Conservation (phyloP, 2,329 filamentous ascomycete genomes). For the Talaromyces piceae region DNA sequence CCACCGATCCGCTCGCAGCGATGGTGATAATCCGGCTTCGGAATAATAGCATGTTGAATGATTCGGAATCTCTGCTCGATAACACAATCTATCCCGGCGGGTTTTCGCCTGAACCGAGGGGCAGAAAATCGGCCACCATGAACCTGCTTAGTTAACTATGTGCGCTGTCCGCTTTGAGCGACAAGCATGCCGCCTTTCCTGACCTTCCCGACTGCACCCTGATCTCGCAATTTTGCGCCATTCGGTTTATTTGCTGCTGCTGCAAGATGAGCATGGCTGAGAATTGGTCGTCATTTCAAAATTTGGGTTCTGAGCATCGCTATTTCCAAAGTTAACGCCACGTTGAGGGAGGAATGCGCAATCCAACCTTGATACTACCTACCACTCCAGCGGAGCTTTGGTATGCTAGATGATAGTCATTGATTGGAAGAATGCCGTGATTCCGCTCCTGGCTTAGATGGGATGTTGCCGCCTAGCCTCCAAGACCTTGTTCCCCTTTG, state of each 20-base stretch:
- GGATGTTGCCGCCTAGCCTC: background rate
- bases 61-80: background rate
- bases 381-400: background rate
- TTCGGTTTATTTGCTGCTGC: background rate
- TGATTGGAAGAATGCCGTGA: background rate
- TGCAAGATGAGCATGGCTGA: background rate
- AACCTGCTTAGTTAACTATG: background rate
- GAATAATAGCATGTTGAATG: background rate
- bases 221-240: background rate
- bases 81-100: background rate
- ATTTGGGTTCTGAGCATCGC: background rate
- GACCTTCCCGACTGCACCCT: background rate
- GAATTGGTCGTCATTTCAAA: background rate
- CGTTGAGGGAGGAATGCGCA: background rate
- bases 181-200: background rate
- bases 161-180: background rate
- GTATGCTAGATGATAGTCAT: background rate
- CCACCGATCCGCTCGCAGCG: background rate
- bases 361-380: background rate
- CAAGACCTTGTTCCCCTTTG: background rate
- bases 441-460: background rate
- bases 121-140: background rate
- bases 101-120: background rate
- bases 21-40: background rate
- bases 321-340: background rate